Base-by-base conservation (phyloP, 495 filamentous ascomycete genomes). In the Aspergillus panamensis region DNA sequence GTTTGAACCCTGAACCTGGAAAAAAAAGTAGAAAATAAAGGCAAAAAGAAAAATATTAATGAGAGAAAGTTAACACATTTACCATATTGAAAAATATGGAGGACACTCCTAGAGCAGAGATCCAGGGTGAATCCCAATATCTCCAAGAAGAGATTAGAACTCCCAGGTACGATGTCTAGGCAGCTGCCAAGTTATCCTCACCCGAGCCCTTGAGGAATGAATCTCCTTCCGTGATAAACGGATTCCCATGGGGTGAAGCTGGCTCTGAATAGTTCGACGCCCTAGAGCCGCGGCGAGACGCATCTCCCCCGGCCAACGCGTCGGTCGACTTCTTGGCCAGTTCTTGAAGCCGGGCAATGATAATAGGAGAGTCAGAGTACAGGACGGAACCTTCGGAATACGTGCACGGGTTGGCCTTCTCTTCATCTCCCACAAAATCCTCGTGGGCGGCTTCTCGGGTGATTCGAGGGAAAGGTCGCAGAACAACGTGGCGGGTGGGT, bases 391-490 rank as follows among this genome's bases (percentile, higher is more conserved):
- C 83, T 14, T 67, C 67, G 1, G 78, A 73, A 61, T 83, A 86
- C 9, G 80, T 68, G 50, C 77, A 80, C 0, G 68, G 48, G 16
- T 65, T 70, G 29, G 66, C 67, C 37, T 74, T 74, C 49, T 80
- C 74, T 48, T 67, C 66, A 14, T 72, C 75, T 32, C 68, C 69
- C 0, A 70, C 70, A 61, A 80, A 77, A 59, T 77, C 73, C 52
- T 84, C 82, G 40, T 85, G 83, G 1, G 77, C 75, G 4, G 80
- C 75, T 62, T 86, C 82, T 8, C 83, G 73, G 5, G 71, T 64
- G 37, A 86, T 81, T 9, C 78, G 73, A 6, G 83, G 83, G 65
- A 85, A 81, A 0, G 82, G 74, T 16, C 80, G 71, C 0, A 86
- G 68, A 12, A 85, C 69, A 8, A 81, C 68, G 55, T 74, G 73